A percentile compares a stretch with the other conserved stretches of the same genome.
Evolutionary conservation across 2,329 filamentous ascomycete species (phyloP).

Genomic region (Stagonosporopsis vannaccii): DNA sequence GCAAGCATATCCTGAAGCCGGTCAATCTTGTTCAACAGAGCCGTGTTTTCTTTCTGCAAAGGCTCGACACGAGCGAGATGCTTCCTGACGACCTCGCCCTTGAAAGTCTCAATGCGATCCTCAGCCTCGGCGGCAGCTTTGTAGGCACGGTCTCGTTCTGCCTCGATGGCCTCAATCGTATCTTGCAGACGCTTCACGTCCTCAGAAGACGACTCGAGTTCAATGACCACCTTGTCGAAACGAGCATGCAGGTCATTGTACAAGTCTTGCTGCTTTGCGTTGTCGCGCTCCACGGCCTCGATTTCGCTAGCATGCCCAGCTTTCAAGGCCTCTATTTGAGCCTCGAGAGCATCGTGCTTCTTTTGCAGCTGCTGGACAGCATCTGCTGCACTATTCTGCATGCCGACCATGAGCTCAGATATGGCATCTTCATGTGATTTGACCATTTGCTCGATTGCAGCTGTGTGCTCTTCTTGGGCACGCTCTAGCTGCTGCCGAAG

Average conservation of each 20-base stretch:
- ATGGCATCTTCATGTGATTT: constrained; percentile 46
- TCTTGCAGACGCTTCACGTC: constrained; percentile 23
- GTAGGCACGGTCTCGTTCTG: constrained; percentile 32
- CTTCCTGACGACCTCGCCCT: constrained; percentile 46
- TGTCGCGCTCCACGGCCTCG: constrained; percentile 26
- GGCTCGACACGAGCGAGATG: constrained; percentile 46
- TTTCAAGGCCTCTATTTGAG: constrained; percentile 29
- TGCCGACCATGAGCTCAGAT: constrained; percentile 43
- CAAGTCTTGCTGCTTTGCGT: constrained; percentile 23
- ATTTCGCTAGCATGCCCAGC: constrained; percentile 32
- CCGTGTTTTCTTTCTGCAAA: constrained; percentile 41
- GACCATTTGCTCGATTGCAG: constrained; percentile 41
- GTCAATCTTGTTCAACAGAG: constrained; percentile 43
- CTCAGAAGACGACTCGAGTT: constrained; percentile 15
- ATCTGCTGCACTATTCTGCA: constrained; percentile 44
- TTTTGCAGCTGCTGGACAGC: constrained; percentile 44
- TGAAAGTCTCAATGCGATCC: constrained; percentile 46
- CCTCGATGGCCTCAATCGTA: constrained; percentile 21
- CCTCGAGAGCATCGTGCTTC: constrained; percentile 40
- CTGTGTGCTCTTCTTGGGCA: constrained; percentile 36
- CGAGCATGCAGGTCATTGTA: constrained; percentile 28
- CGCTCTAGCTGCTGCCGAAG: constrained; percentile 38
- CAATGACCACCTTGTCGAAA: constrained; percentile 24
- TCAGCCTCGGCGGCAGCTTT: constrained; percentile 36
- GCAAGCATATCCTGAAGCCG: constrained; percentile 45